phyloP scores from a whole-genome alignment of 495 filamentous ascomycete genomes.

The Amphirosellinia nigrospora region DNA sequence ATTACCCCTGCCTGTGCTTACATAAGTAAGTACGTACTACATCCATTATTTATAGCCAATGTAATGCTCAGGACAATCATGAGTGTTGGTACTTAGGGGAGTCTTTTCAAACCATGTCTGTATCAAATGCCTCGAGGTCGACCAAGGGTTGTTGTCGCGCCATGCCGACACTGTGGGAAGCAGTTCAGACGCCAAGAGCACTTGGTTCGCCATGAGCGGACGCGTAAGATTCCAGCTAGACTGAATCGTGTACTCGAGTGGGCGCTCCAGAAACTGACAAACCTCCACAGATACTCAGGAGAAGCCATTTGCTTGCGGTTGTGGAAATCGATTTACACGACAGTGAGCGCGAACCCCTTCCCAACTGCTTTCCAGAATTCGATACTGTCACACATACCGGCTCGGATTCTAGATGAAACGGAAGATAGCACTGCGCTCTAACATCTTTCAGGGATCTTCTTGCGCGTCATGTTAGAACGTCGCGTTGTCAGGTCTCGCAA shows the following conservation, averaged over 20 bases:
- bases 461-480: conserved; percentile 18
- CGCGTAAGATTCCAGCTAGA: conserved; percentile 52
- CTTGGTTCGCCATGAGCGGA: conserved; percentile 62
- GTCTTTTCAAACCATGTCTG: background rate
- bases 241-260: background rate
- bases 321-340: conserved; percentile 57
- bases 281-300: conserved; percentile 55
- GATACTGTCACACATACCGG: no score
- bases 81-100: background rate
- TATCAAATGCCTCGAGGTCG: conserved; percentile 27
- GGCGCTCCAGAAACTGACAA: background rate
- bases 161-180: conserved; percentile 57
- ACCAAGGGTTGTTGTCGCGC: conserved; percentile 26
- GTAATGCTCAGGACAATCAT: background rate
- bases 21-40: no score
- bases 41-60: background rate
- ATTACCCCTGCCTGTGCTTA: background rate
- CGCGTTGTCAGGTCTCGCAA: conserved; percentile 5
- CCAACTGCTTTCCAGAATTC: no score
- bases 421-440: conserved; percentile 13
- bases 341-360: conserved; percentile 43
- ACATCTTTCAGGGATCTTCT: conserved; percentile 27
- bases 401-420: no score
- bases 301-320: conserved; percentile 63
- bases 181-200: conserved; percentile 60